phyloP scores from a whole-genome alignment of 2,329 filamentous ascomycete genomes.

The Cladosporium halotolerans region DNA sequence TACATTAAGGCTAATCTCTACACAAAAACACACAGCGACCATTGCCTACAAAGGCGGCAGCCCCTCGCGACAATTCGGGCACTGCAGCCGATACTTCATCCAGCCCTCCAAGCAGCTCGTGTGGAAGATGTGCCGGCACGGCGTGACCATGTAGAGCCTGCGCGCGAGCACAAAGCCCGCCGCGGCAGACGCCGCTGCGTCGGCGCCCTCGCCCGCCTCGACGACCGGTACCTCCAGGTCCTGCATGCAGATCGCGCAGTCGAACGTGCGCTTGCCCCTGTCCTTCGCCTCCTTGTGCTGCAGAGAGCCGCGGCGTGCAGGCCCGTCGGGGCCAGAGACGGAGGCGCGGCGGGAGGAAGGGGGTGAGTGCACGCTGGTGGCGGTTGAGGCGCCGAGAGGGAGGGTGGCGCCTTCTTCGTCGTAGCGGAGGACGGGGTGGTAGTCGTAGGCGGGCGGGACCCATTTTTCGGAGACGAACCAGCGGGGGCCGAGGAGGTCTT shows the following conservation, averaged over 20 bases:
- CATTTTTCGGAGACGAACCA: slow-evolving; percentile 70
- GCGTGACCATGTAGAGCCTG: slow-evolving; percentile 91
- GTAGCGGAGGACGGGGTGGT: slow-evolving; percentile 81
- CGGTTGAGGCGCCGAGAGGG: slow-evolving; percentile 57
- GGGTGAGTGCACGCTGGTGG: slow-evolving; percentile 20
- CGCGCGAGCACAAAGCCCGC: slow-evolving; percentile 63
- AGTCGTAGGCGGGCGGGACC: slow-evolving; percentile 76
- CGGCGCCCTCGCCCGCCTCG: slow-evolving; percentile 45
- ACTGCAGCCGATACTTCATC: slow-evolving; percentile 90
- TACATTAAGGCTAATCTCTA: too few species aligned
- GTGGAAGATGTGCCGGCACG: slow-evolving; percentile 94
- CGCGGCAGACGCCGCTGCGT: slow-evolving; percentile 40
- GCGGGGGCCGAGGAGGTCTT: slow-evolving; percentile 82
- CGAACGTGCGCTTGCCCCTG: slow-evolving; percentile 59
- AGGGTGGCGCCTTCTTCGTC: slow-evolving; percentile 72
- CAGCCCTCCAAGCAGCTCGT: slow-evolving; percentile 86
- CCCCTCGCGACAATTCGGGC: slow-evolving; percentile 88
- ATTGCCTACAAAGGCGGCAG: slow-evolving; percentile 64
- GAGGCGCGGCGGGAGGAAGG: slow-evolving; percentile 24
- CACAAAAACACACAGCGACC: not conserved
- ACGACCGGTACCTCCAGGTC: slow-evolving; percentile 83
- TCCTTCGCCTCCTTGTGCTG: slow-evolving; percentile 39
- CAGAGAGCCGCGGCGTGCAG: not conserved
- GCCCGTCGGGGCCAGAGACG: slow-evolving; percentile 17
- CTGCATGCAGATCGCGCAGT: slow-evolving; percentile 94